These are phyloP conservation scores for Jamesozyma hellenica DNA, from an alignment of 805 yeast genomes.

Conservation along the genomic window DNA sequence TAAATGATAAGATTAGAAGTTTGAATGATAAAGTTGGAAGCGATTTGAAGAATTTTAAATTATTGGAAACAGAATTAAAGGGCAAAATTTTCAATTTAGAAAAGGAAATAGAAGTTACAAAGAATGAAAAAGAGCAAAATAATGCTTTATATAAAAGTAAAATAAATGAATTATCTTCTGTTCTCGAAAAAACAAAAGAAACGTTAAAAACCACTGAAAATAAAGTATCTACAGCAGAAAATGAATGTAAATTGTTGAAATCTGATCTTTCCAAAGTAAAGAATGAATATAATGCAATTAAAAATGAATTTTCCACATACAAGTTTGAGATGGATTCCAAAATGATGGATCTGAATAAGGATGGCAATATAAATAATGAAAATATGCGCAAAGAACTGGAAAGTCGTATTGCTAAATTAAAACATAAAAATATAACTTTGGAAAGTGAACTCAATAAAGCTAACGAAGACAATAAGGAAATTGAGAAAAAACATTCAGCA, in stretches of 20 bases:
- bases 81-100: not conserved
- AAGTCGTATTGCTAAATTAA: not conserved
- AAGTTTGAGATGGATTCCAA: not conserved
- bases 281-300: not conserved
- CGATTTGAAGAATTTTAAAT: not conserved
- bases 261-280: not conserved
- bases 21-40: not conserved
- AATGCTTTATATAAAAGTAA: too few relatives aligned
- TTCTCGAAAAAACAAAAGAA: too few relatives aligned
- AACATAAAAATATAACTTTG: not conserved
- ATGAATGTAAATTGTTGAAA: not conserved
- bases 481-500: not conserved
- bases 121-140: not conserved
- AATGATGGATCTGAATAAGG: not conserved
- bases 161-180: too few relatives aligned
- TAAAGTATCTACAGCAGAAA: too few relatives aligned
- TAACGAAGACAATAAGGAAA: not conserved
- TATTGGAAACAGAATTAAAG: too few relatives aligned
- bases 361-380: not conserved
- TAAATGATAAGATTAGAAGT: not conserved
- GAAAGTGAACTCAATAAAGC: not conserved
- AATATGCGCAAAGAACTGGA: not conserved
- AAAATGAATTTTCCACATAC: not conserved
- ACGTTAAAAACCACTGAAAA: too few relatives aligned
- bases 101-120: not conserved